Base-by-base conservation (phyloP, 345 rosid species). In the Angophora floribunda region DNA sequence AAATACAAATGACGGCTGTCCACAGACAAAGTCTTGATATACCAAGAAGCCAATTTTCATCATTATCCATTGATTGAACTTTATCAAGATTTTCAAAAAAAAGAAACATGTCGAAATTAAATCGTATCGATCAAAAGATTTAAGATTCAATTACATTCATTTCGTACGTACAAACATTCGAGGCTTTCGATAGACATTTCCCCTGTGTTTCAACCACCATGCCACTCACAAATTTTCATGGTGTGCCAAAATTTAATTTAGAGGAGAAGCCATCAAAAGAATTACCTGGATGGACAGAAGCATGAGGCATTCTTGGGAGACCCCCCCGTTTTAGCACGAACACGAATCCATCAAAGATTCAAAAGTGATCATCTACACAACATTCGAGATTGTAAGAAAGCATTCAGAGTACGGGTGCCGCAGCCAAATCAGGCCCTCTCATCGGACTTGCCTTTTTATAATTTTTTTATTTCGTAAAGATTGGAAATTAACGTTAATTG, bases 41-140 rank as follows among this genome's bases (percentile, higher is more conserved):
- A 63, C 0, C 75, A 13, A 63, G 19, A 13, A 63, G 19, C 41
- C 19, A 59, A 26, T 59, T 59, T 59, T 5, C 65, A 59, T 59
- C 30, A 59, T 59, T 11, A 26, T 28, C 26, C 14, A 10, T 59
- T 30, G 65, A 2, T 59, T 4, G n/a, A 59, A 59, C 30, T 59
- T 59, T 9, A 26, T 24, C 5, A 24, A 24, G 5, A 59, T 59
- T 26, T 26, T 59, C n/a, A 24, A 57, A 7, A 3, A 21, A 17
- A 7, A 4, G 5, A 28, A 6, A 3, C 3, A 2, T 6, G 32
- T n/a, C 3, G 7, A 52, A 17, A 63, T 4, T 14, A 4, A 6
- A n/a, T 2, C 4, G 4, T 63, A 63, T 63, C 70, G 28, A 63
- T 63, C 32, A 28, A 63, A 28, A 63, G 16, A 7, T 63, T n/a